These are phyloP conservation scores for Pharus latifolius DNA, from an alignment of 176 grass and related monocot species.

Conservation along the genomic window DNA sequence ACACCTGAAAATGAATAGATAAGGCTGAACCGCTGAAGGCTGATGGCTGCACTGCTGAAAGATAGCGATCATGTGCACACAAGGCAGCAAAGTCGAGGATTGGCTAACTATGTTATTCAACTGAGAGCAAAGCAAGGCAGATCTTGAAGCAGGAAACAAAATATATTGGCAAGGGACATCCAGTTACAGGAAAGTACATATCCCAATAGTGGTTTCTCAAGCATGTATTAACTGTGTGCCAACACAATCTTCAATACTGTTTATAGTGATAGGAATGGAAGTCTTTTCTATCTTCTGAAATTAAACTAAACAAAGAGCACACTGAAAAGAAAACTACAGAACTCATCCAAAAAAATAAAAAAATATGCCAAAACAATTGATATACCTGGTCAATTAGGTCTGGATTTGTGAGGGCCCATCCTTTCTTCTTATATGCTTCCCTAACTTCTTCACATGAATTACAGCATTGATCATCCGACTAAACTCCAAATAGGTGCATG, in stretches of 20 bases:
- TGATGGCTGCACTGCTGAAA: not conserved
- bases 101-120: not conserved
- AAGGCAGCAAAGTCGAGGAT: not conserved
- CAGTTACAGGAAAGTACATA: no score
- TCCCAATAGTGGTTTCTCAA: not conserved
- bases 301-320: not conserved
- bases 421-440: conserved; percentile 94
- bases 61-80: not conserved
- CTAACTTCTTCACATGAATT: conserved; percentile 97
- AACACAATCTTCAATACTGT: not conserved
- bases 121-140: not conserved
- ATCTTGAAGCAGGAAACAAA: not conserved
- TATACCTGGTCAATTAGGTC: conserved; percentile 96
- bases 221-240: not conserved
- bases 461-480: conserved; percentile 95
- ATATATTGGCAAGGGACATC: not conserved
- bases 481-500: conserved; percentile 7
- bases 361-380: not conserved
- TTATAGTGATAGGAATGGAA: not conserved
- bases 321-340: not conserved
- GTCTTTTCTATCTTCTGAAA: not conserved
- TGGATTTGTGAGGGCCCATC: conserved; percentile 76
- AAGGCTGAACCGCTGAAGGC: not conserved
- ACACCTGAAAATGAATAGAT: not conserved
- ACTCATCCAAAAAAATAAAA: not conserved